Base-by-base conservation (phyloP, 257 asterid genomes). In the Dorcoceras hygrometricum region DNA sequence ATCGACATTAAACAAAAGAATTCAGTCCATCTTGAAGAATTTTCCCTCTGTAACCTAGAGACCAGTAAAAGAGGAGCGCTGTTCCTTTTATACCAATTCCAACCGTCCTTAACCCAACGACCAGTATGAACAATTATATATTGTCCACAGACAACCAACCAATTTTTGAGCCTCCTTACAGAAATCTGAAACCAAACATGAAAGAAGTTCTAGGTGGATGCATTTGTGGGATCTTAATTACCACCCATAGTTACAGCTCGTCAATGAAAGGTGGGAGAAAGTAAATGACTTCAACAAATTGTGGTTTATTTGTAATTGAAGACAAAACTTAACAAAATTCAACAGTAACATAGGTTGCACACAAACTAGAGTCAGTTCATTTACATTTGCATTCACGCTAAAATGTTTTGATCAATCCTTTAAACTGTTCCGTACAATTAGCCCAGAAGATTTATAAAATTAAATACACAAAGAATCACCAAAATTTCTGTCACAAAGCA, bases 341-440 rank as follows among this genome's bases (percentile, higher is more conserved):
- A 28, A 25, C 16, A 26, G 34, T 11, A 63, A 58, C 69, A 62
- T 18, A 51, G 48, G 67, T 24, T 20, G 24, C 31, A 53, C 34
- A 11, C 57, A 25, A 18, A 8, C 4, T 54, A 43, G 11, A 2
- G 60, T 56, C 24, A 23, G 28, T 71, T 65, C 56, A 48, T 56
- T 59, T 32, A 57, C 20, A 60, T 20, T 53, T 63, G 31, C 62
- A 36, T 34, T 57, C 59, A n/a, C 19, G 62, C 55, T 55, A 25
- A 39, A 59, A 22, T 4, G 54, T 0, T 25, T 69, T 56, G 31
- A 26, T 29, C 59, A 7, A 23, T 50, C 27, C 50, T 59, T 46
- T 65, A 56, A 18, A 31, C 27, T 34, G 36, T 46, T 46, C 4
- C 22, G 8, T 46, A 46, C 54, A 4, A 5, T 46, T 46, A 3